Evolutionary conservation across 306 rosid genomes (phyloP).

Genomic region (Bauhinia variegata): DNA sequence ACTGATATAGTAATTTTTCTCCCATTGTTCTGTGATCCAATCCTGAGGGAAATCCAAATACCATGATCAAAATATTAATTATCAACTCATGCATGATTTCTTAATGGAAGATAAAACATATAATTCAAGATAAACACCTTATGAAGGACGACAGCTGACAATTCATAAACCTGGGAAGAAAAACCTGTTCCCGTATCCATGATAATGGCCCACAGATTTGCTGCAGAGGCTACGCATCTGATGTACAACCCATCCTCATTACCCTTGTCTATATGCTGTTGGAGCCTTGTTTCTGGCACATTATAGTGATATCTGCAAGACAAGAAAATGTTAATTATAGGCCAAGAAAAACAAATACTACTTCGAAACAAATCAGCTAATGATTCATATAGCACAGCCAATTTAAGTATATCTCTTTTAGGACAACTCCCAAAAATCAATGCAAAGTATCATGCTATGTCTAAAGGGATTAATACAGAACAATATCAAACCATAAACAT

Average conservation of each 20-base stretch:
- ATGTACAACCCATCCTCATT: slow-evolving; percentile 88
- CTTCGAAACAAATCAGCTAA: slow-evolving; percentile 24
- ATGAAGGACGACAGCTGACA: slow-evolving; percentile 79
- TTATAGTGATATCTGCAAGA: slow-evolving; percentile 83
- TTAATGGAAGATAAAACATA: slow-evolving; percentile 31
- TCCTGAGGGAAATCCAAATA: slow-evolving; percentile 60
- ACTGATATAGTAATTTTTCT: slow-evolving; percentile 88
- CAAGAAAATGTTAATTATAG: slow-evolving; percentile 27
- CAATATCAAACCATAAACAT: slow-evolving; percentile 2
- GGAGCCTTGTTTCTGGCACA: slow-evolving; percentile 83
- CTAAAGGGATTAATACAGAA: slow-evolving; percentile 9
- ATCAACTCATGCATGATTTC: slow-evolving; percentile 6
- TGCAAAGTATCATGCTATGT: slow-evolving; percentile 4
- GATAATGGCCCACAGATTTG: slow-evolving; percentile 84
- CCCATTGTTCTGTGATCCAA: slow-evolving; percentile 99
- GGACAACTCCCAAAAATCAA: background rate
- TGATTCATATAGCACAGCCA: slow-evolving; percentile 22
- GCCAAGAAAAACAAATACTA: slow-evolving; percentile 32
- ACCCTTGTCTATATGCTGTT: slow-evolving; percentile 92
- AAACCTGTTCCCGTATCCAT: slow-evolving; percentile 97
- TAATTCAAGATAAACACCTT: slow-evolving; percentile 55
- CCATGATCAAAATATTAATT: slow-evolving; percentile 24
- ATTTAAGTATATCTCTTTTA: slow-evolving; percentile 12
- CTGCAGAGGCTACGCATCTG: slow-evolving; percentile 82
- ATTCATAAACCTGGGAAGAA: slow-evolving; percentile 84